Evolutionary conservation across 208 protist species (phyloP).

Genomic region (Phytomonas sp.): DNA sequence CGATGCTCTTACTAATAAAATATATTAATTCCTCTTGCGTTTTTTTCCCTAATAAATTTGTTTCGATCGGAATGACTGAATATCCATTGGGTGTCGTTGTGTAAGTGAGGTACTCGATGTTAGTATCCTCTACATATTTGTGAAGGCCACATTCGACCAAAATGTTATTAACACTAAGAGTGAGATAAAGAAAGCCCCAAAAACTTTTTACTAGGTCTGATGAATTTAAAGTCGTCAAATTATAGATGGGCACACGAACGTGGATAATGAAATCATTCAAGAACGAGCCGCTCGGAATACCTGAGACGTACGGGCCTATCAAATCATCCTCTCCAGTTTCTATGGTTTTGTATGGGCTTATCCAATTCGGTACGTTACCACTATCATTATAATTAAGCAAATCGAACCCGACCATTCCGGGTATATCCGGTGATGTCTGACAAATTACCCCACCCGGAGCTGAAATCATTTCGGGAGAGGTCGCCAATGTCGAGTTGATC

Average conservation of each 20-base stretch:
- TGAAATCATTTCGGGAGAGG: constrained; percentile 17
- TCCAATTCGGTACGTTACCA: constrained; percentile 5
- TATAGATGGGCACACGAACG: constrained; percentile 46
- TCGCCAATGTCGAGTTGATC: constrained; percentile 7
- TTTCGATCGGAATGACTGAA: neutral
- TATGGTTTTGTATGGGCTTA: constrained; percentile 16
- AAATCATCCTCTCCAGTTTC: constrained; percentile 14
- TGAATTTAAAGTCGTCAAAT: constrained; percentile 6
- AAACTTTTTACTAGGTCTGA: constrained; percentile 21
- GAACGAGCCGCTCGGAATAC: constrained; percentile 4
- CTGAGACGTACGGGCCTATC: constrained; percentile 20
- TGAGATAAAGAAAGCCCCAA: constrained; percentile 51
- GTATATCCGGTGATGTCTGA: constrained; percentile 19
- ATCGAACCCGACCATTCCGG: constrained; percentile 8
- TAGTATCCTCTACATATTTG: constrained; percentile 4
- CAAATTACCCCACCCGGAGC: constrained; percentile 54
- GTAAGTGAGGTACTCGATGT: constrained; percentile 18
- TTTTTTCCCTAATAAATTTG: constrained; percentile 11
- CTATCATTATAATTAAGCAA: constrained; percentile 14
- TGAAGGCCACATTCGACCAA: constrained; percentile 20
- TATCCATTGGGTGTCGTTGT: neutral
- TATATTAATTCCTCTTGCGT: constrained; percentile 10
- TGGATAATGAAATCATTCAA: constrained; percentile 22
- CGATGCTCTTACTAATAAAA: constrained; percentile 15
- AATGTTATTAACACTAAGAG: constrained; percentile 29